Base-by-base conservation (phyloP, 805 yeast genomes). In the Ogataea thermomethanolica region DNA sequence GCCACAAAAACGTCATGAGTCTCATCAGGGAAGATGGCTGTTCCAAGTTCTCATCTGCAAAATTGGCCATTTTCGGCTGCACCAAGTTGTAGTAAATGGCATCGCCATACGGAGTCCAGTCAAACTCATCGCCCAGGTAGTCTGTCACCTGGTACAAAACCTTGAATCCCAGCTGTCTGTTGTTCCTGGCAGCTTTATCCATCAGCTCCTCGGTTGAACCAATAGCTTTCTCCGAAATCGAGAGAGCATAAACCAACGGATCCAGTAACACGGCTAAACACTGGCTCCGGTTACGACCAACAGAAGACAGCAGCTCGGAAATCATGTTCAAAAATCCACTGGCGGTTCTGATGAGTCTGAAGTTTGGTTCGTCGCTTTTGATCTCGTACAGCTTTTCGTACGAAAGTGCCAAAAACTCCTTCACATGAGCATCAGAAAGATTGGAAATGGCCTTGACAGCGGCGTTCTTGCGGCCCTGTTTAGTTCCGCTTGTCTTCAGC, bases 11-110 rank as follows among this genome's bases (percentile, higher is more conserved):
- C 6, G 77, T 61, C 53, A 91, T 73, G 8, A 88, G 56, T 41
- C 70, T 76, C 76, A 90, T 65, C 31, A 91, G 58, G 0, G 95
- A 74, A 0, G 97, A 88, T 0, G 91, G 81, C 53, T 84, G 88
- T 55, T 88, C 95, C 24, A 83, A 66, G 58, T 91, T 93, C 53
- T 84, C 95, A 29, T 65, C 72, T 3, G 82, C 82, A 60, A 91
- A 91, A 9, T 71, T 66, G 1, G 45, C 67, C 50, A 93, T 67
- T 54, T 95, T 75, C 7, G 95, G 89, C 14, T 59, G 52, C 10
- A 91, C 66, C 15, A 88, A 67, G 17, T 66, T 56, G 3, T 61
- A 56, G 53, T 75, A 83, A 9, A 93, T 74, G 2, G 61, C 50
- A 10, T 66, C 65, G 13, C 76, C 69, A 46, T 71, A 71, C 7